phyloP scores from a whole-genome alignment of 73 alveolate species.

The Tetrahymena elliotti region DNA sequence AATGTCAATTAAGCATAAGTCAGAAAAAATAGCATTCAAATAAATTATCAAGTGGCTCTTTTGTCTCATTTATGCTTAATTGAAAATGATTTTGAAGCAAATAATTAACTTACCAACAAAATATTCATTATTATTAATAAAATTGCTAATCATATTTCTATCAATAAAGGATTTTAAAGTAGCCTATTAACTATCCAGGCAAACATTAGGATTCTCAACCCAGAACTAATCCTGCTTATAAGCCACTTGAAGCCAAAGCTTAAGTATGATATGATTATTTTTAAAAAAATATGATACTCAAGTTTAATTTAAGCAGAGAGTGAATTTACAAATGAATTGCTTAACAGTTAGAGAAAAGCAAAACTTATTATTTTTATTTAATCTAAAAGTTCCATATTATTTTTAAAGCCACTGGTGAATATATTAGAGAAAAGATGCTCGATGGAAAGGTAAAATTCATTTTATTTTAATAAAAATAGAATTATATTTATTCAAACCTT shows the following conservation, averaged over 20 bases:
- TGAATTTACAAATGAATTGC: neutral
- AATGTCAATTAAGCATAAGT: neutral
- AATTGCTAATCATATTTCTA: neutral
- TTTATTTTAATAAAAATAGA: neutral
- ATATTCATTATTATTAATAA: neutral
- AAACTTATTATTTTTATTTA: neutral
- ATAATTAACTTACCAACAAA: neutral
- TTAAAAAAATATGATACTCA: neutral
- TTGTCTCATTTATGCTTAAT: neutral
- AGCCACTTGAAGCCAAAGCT: conserved; percentile 39
- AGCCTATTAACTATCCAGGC: conserved; percentile 32
- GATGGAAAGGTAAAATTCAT: conserved; percentile 18
- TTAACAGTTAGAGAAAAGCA: neutral
- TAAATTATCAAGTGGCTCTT: neutral
- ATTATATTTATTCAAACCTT: neutral
- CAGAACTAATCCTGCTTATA: conserved; percentile 27
- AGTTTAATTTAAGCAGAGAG: neutral
- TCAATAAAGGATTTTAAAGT: conserved; percentile 7
- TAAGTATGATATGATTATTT: neutral
- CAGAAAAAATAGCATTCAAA: neutral
- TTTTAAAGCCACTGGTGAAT: conserved; percentile 39
- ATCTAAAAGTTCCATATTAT: conserved; percentile 29
- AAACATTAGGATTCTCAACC: conserved; percentile 39
- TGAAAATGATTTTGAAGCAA: neutral
- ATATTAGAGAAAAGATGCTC: conserved; percentile 35